Evolutionary conservation across 1,284 basidiomycete genomes (phyloP).

Genomic region (Agaricales sp.): DNA sequence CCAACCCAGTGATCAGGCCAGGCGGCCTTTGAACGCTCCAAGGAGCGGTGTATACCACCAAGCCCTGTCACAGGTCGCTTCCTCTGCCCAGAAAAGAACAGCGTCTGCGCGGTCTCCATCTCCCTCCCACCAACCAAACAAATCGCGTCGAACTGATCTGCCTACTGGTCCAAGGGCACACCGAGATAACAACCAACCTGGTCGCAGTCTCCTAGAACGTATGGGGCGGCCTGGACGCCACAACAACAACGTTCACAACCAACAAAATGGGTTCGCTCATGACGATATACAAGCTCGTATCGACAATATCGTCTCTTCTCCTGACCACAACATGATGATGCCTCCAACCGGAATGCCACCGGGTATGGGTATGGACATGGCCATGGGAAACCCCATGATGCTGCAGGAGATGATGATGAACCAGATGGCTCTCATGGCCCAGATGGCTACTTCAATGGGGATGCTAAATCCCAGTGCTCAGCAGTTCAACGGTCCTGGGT

Average conservation of each 20-base stretch:
- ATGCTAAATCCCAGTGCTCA: constrained; percentile 48
- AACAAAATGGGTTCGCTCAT: constrained; percentile 25
- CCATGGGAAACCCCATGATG: constrained; percentile 56
- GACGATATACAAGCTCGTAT: constrained; percentile 73
- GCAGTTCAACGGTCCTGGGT: constrained; percentile 41
- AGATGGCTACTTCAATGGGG: constrained; percentile 67
- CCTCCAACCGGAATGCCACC: constrained; percentile 32
- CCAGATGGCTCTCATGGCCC: constrained; percentile 79
- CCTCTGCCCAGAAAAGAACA: constrained; percentile 52
- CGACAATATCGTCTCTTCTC: constrained; percentile 58
- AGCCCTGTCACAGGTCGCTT: constrained; percentile 50
- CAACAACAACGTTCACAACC: constrained; percentile 7
- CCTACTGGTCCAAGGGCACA: constrained; percentile 71
- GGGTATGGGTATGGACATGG: constrained; percentile 52
- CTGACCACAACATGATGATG: constrained; percentile 53
- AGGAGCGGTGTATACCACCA: constrained; percentile 56
- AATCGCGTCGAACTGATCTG: constrained; percentile 59
- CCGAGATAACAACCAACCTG: constrained; percentile 30
- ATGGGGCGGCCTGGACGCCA: constrained; percentile 46
- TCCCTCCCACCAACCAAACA: constrained; percentile 54
- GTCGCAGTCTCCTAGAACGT: constrained; percentile 63
- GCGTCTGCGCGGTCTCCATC: constrained; percentile 69
- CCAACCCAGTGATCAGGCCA: constrained; percentile 24
- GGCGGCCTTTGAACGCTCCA: constrained; percentile 30
- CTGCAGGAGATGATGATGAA: constrained; percentile 80